Percentiles rank a stretch among this genome's conserved stretches.
Evolutionary conservation across 2,329 filamentous ascomycete species (phyloP).

Genomic region (Neopestalotiopsis sp.): DNA sequence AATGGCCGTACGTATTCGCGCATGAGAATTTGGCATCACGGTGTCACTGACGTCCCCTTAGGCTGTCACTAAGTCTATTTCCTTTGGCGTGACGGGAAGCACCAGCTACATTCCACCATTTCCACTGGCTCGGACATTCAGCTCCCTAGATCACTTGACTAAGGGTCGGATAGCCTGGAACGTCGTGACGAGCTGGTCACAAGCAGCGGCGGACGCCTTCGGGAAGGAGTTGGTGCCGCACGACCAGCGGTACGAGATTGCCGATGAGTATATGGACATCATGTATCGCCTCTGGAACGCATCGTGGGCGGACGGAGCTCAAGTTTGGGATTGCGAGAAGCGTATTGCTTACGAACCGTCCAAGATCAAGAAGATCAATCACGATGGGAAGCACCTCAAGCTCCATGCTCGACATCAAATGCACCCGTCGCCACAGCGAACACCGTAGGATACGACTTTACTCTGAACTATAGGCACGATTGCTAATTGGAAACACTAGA

Average conservation of each 20-base stretch:
- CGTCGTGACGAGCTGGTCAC: slow-evolving; percentile 54
- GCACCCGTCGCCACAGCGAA: slow-evolving; percentile 67
- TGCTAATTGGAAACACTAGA: too few species aligned
- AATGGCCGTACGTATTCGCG: slow-evolving; percentile 15
- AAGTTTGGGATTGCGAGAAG: slow-evolving; percentile 30
- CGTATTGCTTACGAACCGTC: slow-evolving; percentile 39
- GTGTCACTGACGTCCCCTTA: slow-evolving; percentile 37
- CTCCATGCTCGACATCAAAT: slow-evolving; percentile 66
- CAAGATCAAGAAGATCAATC: slow-evolving; percentile 65
- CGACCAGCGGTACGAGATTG: slow-evolving; percentile 53
- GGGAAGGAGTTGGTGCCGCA: slow-evolving; percentile 51
- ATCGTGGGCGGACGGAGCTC: slow-evolving; percentile 50
- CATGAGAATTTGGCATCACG: too few species aligned
- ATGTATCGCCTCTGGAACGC: slow-evolving; percentile 57
- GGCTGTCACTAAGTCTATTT: slow-evolving; percentile 49
- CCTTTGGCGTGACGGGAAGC: slow-evolving; percentile 41
- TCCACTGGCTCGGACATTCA: slow-evolving; percentile 38
- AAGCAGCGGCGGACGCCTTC: slow-evolving; percentile 53
- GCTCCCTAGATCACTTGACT: slow-evolving; percentile 42
- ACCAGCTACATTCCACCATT: slow-evolving; percentile 44
- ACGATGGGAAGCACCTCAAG: slow-evolving; percentile 63
- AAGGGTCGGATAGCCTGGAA: slow-evolving; percentile 51
- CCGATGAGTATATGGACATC: slow-evolving; percentile 53
- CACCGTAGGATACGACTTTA: too few species aligned
- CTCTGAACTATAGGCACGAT: too few species aligned